Conservation (phyloP, 2,329 filamentous ascomycete genomes). For the Talaromyces sp. region DNA sequence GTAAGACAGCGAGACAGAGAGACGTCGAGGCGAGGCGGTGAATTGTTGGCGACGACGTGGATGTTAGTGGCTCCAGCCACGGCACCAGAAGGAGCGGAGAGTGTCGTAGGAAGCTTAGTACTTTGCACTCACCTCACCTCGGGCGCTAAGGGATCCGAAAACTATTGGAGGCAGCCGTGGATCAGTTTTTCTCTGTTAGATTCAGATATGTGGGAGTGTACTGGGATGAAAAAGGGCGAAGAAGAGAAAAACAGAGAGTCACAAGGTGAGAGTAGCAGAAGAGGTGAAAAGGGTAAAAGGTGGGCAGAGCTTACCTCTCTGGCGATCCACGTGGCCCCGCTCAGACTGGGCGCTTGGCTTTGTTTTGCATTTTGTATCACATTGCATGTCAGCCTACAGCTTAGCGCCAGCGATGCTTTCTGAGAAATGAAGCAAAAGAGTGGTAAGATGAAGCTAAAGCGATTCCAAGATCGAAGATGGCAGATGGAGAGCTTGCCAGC, state of each 20-base stretch:
- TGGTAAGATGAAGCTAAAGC: not conserved
- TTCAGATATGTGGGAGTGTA: not conserved
- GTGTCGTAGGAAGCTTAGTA: slow-evolving; percentile 8
- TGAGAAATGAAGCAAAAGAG: not conserved
- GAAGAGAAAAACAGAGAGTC: not conserved
- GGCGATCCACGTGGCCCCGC: slow-evolving; percentile 28
- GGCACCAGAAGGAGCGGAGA: slow-evolving; percentile 7
- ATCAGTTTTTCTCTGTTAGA: not conserved
- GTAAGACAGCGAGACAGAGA: slow-evolving; percentile 3
- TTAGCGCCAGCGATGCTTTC: not conserved
- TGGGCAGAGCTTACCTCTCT: not conserved
- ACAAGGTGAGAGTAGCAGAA: not conserved
- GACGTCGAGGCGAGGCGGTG: slow-evolving; percentile 9
- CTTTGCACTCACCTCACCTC: slow-evolving; percentile 9
- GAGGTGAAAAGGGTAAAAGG: not conserved
- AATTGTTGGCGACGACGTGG: slow-evolving; percentile 4
- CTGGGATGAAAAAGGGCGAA: not conserved
- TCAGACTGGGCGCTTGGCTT: slow-evolving; percentile 4
- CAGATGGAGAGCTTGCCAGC: not conserved
- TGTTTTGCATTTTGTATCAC: not conserved
- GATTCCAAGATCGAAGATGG: not conserved
- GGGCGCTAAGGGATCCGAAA: slow-evolving; percentile 6
- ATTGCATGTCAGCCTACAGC: not conserved
- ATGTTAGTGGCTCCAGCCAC: slow-evolving; percentile 1
- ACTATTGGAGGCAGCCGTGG: not conserved